Conservation (phyloP, 176 grass and related monocot species). For the Rhynchospora tenuis region DNA sequence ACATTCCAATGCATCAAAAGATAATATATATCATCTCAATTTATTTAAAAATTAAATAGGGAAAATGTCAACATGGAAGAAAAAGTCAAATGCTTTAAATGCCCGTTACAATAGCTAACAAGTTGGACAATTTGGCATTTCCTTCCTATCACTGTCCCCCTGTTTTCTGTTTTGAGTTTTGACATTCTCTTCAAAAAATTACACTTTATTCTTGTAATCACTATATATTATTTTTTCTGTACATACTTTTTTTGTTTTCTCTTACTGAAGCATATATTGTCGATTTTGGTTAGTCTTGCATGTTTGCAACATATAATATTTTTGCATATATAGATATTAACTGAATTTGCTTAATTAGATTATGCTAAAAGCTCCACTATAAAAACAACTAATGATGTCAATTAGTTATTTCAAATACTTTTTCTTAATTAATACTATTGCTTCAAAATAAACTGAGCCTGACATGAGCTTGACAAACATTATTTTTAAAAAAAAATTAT, state of each 20-base stretch:
- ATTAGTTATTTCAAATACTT: neutral
- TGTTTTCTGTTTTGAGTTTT: conserved; percentile 13
- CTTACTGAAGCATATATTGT: neutral
- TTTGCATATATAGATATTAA: too few relatives aligned
- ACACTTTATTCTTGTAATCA: neutral
- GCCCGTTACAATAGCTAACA: conserved; percentile 19
- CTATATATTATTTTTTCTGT: neutral
- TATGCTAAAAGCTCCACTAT: neutral
- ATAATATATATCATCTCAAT: neutral
- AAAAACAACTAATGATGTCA: neutral
- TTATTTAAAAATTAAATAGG: neutral
- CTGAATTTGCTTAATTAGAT: neutral
- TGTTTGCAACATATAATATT: too few relatives aligned
- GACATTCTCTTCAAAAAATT: neutral
- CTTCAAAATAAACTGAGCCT: neutral
- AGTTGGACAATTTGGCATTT: conserved; percentile 11
- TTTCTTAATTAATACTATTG: neutral
- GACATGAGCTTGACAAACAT: neutral
- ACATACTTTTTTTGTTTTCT: neutral
- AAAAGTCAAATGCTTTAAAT: conserved; percentile 17
- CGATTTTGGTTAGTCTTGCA: too few relatives aligned
- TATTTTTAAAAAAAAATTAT: neutral
- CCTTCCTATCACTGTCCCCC: neutral
- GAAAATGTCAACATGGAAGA: conserved; percentile 15
- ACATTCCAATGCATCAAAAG: neutral